Base-by-base conservation (phyloP, 2,329 filamentous ascomycete genomes). In the Emergomyces orientalis region DNA sequence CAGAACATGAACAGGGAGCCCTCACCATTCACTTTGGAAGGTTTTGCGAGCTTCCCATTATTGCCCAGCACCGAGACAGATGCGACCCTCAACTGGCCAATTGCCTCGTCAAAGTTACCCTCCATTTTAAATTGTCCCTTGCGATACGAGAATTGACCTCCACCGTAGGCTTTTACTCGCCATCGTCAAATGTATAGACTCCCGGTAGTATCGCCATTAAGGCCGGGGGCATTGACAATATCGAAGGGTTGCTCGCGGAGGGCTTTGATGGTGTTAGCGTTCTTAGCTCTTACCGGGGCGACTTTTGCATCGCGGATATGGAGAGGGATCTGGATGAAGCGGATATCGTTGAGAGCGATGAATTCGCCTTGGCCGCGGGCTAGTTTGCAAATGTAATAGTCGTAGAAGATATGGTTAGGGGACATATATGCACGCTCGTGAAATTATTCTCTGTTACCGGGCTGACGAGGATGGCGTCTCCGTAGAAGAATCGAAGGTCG, bases 151-250 rank as follows among this genome's bases (percentile, higher is more conserved):
- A 90, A 88, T 9, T 74, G 63, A 90, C 78, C 56, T 82, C 76
- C 25, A 79, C 84, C 27, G 78, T 82, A 0, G 69, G 72, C 2
- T 75, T 65, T 73, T 89, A 88, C 63, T 83, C 76, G 9, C 90
- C 90, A 65, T 95, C 90, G 67, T 94, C 90, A 5, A 94, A 76
- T n/a, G 72, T 92, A 94, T 63, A 94, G 77, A 60, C 80, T 78
- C 0, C 90, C 90, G 1, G 71, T 73, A 0, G 90, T 90, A 7
- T 77, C 83, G 2, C 87, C 88, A 60, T 87, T 77, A 0, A 72
- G 70, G 6, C 82, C 84, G 0, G 88, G 81, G 0, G 89, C 87
- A 54, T 95, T 81, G 43, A 93, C 70, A 59, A 95, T 77, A 71
- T 87, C 82, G 76, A 93, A 93, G 67, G 86, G 79, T 68, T 88